Evolutionary conservation across 371 early-diverging fungal genomes (phyloP), one percentile per base, ranked within the genome.

Genomic region (Mucor velutinosus): DNA sequence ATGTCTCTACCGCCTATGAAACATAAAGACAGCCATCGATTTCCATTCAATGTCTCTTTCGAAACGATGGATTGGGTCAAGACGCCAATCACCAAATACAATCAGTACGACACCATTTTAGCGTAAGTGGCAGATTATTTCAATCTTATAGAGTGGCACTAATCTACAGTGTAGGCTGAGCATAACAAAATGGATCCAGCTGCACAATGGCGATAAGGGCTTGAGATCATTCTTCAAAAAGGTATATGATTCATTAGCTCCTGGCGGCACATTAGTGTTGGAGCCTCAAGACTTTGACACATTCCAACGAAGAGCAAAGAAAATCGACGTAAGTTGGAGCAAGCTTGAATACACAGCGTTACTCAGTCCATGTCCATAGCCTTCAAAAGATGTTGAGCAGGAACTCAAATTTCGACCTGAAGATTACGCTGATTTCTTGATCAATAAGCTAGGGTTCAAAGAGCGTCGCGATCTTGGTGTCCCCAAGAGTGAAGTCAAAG

Each of bases 181-280:
- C 47, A 75, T 95, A 15, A 91, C 91, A 6, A 95, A 94, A 72
- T 94, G 94, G 94, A 89, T 95, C 43, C 95, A 95, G 59, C 71
- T 96, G 23, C 85, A 93, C 64, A 71, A 80, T 32, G 94, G 94
- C 0, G 96, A 95, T 71, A 78, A 79, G 4, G 94, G 93, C 4
- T 58, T 95, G n/a, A 82, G 85, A 58, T 59, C 58, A 5, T 91
- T 95, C 56, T 93, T 95, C 73, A 67, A 76, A 58, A 89, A 89
- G 63, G 76, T 85, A 6, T 89, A 85, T 76, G 64, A 82, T 8
- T 74, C 77, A 14, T 71, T 95, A 2, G 66, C 68, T 0, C 75
- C 78, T 0, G 90, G 89, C 6, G 96, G 96, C 0, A 61, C 72
- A 19, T 83, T 95, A 35, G 72, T 95, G 12, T 64, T 96, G 14